Conservation (phyloP, 176 grass and related monocot genomes). For the Leersia perrieri region DNA sequence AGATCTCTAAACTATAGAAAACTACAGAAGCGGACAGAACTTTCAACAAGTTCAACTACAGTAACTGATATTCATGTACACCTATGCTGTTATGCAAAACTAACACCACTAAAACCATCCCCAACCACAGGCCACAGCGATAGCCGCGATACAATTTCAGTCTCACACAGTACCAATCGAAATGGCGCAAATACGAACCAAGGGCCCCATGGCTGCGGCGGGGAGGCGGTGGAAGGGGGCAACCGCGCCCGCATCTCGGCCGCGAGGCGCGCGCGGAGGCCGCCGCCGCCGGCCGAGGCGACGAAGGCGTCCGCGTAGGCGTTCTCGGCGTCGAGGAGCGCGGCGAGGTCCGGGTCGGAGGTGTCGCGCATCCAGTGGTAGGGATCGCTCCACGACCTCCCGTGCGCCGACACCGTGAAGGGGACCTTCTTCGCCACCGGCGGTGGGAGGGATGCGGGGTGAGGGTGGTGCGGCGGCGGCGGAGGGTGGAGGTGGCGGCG, state of each 20-base stretch:
- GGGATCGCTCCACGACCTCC: slow-evolving; percentile 74
- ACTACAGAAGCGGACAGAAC: background rate
- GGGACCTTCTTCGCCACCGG: slow-evolving; percentile 72
- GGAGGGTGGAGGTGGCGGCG: background rate
- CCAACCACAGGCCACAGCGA: background rate
- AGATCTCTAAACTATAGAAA: background rate
- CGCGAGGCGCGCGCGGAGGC: slow-evolving; percentile 51
- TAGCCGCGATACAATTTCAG: background rate
- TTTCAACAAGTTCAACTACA: background rate
- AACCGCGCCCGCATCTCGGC: slow-evolving; percentile 75
- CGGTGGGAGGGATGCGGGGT: background rate
- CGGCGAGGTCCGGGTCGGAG: slow-evolving; percentile 54
- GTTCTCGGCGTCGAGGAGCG: slow-evolving; percentile 65
- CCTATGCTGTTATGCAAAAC: background rate
- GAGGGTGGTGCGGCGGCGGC: background rate
- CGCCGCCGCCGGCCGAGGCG: slow-evolving; percentile 38
- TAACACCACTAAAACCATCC: background rate
- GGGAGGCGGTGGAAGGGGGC: slow-evolving; percentile 47
- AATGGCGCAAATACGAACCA: slow-evolving; percentile 40
- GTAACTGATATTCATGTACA: background rate
- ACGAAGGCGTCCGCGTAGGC: slow-evolving; percentile 75
- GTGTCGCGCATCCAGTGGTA: slow-evolving; percentile 93
- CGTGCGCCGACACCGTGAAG: slow-evolving; percentile 67
- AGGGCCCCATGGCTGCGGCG: slow-evolving; percentile 78
- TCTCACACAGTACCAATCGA: background rate